These are phyloP conservation scores for Pseudonectria buxi DNA, from an alignment of 2,329 filamentous ascomycete genomes.

Conservation along the genomic window DNA sequence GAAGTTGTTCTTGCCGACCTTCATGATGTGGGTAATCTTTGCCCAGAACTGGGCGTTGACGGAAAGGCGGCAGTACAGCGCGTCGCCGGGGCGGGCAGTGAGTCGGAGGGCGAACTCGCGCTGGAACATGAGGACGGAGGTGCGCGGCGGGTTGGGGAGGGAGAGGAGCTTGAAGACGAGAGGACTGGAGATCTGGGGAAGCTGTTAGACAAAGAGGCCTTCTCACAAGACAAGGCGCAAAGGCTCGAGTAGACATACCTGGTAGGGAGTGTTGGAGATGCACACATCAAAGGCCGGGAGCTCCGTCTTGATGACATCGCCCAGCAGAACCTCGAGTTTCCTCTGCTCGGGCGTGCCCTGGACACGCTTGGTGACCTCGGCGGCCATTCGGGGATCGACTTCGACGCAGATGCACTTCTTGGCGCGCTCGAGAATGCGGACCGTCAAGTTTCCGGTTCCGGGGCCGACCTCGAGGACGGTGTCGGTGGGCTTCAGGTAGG, in stretches of 20 bases:
- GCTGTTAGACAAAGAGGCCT: constrained; percentile 10
- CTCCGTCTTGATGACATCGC: constrained; percentile 81
- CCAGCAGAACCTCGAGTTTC: constrained; percentile 78
- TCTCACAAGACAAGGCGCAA: background rate
- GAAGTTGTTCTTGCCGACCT: constrained; percentile 95
- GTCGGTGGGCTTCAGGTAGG: constrained; percentile 82
- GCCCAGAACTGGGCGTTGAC: constrained; percentile 92
- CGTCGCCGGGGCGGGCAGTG: constrained; percentile 80
- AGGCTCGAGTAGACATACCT: constrained; percentile 33
- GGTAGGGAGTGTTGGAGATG: constrained; percentile 63
- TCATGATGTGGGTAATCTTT: constrained; percentile 66
- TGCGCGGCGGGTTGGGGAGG: constrained; percentile 72
- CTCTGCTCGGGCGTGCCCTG: constrained; percentile 82
- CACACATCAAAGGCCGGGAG: constrained; percentile 73
- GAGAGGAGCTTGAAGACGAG: constrained; percentile 86
- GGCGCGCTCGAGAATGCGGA: constrained; percentile 80
- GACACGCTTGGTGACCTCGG: constrained; percentile 88
- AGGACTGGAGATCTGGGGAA: constrained; percentile 70
- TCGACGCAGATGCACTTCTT: constrained; percentile 81
- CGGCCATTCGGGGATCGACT: constrained; percentile 92
- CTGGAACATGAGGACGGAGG: constrained; percentile 92
- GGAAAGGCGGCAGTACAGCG: constrained; percentile 81
- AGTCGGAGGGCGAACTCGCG: constrained; percentile 88
- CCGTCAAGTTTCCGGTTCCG: constrained; percentile 82
- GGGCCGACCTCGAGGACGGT: constrained; percentile 89